phyloP scores from a whole-genome alignment of 176 grass and related monocot species.

The Lolium rigidum region DNA sequence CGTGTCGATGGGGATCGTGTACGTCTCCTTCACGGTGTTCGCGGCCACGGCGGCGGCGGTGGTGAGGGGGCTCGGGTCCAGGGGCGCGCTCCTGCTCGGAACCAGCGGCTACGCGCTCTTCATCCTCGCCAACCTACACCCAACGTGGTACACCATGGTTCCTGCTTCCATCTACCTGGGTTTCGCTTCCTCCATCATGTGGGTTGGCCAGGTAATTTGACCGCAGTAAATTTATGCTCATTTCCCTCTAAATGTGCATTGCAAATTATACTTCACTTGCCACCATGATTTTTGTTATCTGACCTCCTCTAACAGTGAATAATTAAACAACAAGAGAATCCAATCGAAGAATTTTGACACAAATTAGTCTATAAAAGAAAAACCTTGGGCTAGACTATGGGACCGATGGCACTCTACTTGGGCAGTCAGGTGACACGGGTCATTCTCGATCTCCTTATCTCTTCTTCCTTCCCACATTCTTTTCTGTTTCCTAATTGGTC shows the following conservation, averaged over 20 bases:
- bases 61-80: conserved; percentile 20
- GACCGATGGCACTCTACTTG: background rate
- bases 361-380: background rate
- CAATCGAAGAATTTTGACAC: background rate
- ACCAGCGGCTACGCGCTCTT: conserved; percentile 35
- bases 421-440: too few relatives aligned
- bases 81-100: conserved; percentile 9
- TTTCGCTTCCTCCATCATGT: conserved; percentile 27
- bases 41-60: background rate
- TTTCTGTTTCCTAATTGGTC: too few relatives aligned
- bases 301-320: background rate
- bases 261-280: background rate
- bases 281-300: background rate
- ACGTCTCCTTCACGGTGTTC: conserved; percentile 18
- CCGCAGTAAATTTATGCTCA: background rate
- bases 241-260: too few relatives aligned
- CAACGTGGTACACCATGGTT: conserved; percentile 18
- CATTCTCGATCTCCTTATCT: too few relatives aligned
- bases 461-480: too few relatives aligned
- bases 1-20: conserved; percentile 20
- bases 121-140: conserved; percentile 20
- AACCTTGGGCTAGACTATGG: background rate
- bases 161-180: conserved; percentile 14
- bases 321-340: background rate
- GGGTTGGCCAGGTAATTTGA: conserved; percentile 26